Evolutionary conservation across 2,329 filamentous ascomycete species (phyloP).

Genomic region (Chalara sp.): DNA sequence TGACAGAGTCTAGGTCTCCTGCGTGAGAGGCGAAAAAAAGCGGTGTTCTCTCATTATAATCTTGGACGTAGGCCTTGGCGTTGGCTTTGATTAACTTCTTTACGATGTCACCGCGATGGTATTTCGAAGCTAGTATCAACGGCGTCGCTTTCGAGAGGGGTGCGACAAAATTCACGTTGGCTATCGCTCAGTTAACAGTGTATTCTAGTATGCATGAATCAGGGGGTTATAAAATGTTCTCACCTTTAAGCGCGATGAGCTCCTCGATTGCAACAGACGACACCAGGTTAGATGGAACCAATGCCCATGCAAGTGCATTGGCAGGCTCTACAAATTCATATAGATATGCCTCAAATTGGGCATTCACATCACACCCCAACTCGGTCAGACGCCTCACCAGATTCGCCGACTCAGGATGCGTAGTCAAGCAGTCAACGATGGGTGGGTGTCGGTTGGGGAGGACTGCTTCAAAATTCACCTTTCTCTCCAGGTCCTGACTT

Average conservation of each 20-base stretch:
- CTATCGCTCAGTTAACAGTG: neutral
- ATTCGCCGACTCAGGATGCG: neutral
- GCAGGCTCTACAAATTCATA: neutral
- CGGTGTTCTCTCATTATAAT: neutral
- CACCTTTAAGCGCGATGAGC: neutral
- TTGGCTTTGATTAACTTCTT: neutral
- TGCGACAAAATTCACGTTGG: neutral
- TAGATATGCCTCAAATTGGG: neutral
- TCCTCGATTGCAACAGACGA: neutral
- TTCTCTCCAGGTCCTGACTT: neutral
- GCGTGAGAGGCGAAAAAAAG: slow-evolving; percentile 20
- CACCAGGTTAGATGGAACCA: neutral
- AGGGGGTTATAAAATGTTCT: neutral
- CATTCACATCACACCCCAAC: neutral
- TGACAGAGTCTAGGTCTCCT: slow-evolving; percentile 20
- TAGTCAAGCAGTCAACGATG: neutral
- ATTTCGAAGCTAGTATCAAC: neutral
- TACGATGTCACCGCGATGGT: neutral
- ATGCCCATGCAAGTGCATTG: neutral
- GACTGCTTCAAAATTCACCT: neutral
- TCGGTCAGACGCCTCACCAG: neutral
- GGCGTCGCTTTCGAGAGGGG: neutral
- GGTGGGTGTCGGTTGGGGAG: neutral
- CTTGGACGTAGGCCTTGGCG: neutral
- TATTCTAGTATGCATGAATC: no score